Evolutionary conservation across 1,284 basidiomycete species (phyloP), one percentile per base, ranked within the genome.

Genomic region (Cryptococcus jaspeensis): DNA sequence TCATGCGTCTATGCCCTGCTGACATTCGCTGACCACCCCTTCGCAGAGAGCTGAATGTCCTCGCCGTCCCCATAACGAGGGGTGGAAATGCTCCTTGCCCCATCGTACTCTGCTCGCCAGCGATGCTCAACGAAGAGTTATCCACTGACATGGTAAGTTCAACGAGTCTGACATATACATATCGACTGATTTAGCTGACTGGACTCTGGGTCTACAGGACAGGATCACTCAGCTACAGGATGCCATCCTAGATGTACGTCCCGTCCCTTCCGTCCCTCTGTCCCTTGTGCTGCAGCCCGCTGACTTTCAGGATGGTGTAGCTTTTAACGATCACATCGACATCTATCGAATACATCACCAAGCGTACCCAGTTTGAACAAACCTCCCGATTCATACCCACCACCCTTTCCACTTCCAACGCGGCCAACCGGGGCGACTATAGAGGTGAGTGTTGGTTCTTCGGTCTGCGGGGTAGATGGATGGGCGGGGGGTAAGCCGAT

Each of bases 141-240:
- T 76, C 74, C 66, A 70, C 72, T 72, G 74, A 76, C 63, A 76
- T 76, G 74, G 74, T 71, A 53, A 40, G 71, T 65, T 28, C 23
- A 6, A 8, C 23, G 36, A 8, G 16, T 36, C 11, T 36, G 18
- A 42, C 12, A 20, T 5, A 39, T n/a, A n/a, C 5, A 7, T 15
- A n/a, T 28, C 2, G 42, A 15, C 37, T 59, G 44, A 54, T 37
- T 2, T 37, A 1, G 37, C 2, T 41, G n/a, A 45, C 40, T 39
- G n/a, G 23, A 32, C 9, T n/a, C n/a, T 45, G 23, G 11, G 13
- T 18, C 36, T 35, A 36, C 43, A 75, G 74, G 74, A 76, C 73
- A 74, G 73, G 72, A 76, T 76, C 62, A 76, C 74, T 65, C 74
- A 77, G 68, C 69, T 78, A 50, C 76, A 78, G 70, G 76, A 78